A percentile compares a stretch with the other conserved stretches of the same genome.
Conservation (phyloP, 306 rosid species). For the peach (Prunus persica) region DNA sequence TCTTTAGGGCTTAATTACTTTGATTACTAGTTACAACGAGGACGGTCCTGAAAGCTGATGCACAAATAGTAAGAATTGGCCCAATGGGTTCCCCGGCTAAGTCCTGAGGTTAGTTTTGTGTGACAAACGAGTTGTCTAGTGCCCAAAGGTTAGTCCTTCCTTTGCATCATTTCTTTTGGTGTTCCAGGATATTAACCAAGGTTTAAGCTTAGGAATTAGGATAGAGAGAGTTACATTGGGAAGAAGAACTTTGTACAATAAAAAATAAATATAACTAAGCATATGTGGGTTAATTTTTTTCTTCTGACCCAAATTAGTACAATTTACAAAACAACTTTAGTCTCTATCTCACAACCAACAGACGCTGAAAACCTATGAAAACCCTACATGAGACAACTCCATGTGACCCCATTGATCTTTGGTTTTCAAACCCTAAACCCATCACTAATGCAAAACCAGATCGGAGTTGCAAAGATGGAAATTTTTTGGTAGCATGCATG, state of each 20-base stretch:
- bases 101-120: neutral
- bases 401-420: constrained; percentile 60
- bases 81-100: neutral
- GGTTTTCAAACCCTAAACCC: constrained; percentile 42
- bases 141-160: neutral
- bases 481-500: constrained; percentile 11
- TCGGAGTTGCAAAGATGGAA: neutral
- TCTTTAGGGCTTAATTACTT: neutral
- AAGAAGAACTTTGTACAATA: neutral
- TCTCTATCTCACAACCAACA: constrained; percentile 33
- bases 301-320: neutral
- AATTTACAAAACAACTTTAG: neutral
- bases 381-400: constrained; percentile 58
- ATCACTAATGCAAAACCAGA: constrained; percentile 15
- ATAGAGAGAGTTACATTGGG: no score
- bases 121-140: neutral
- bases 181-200: neutral
- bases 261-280: neutral
- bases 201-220: no score
- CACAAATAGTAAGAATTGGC: neutral
- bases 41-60: neutral
- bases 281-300: neutral
- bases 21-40: neutral
- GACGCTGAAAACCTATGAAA: constrained; percentile 29
- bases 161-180: neutral